Conservation (phyloP, 2,329 filamentous ascomycete genomes). For the Penicillium sp. region DNA sequence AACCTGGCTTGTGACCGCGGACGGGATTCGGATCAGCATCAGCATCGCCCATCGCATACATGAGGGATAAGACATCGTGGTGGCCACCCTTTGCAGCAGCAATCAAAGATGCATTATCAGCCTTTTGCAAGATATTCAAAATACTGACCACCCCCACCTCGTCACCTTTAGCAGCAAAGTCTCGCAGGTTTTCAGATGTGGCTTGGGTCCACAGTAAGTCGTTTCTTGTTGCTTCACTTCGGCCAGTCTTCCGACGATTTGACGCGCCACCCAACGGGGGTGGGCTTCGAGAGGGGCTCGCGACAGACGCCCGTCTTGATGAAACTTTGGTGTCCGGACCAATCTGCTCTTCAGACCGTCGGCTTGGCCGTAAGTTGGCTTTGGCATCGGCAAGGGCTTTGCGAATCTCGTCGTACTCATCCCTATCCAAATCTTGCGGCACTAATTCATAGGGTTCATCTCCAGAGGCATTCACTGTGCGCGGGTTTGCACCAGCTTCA, state of each 20-base stretch:
- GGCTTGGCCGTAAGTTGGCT: conserved; percentile 55
- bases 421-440: conserved; percentile 68
- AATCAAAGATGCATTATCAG: conserved; percentile 84
- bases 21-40: conserved; percentile 73
- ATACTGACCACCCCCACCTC: conserved; percentile 55
- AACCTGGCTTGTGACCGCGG: conserved; percentile 63
- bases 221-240: conserved; percentile 55
- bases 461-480: conserved; percentile 87
- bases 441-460: conserved; percentile 89
- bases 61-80: conserved; percentile 79
- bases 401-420: conserved; percentile 75
- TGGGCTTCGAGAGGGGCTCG: conserved; percentile 50
- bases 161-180: conserved; percentile 55
- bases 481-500: conserved; percentile 85
- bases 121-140: conserved; percentile 56
- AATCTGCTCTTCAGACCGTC: conserved; percentile 48
- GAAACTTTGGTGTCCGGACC: conserved; percentile 41
- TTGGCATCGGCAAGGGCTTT: conserved; percentile 68
- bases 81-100: conserved; percentile 92
- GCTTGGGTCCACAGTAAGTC: conserved; percentile 56
- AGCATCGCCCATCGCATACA: conserved; percentile 69
- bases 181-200: conserved; percentile 54
- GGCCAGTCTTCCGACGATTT: conserved; percentile 49
- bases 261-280: conserved; percentile 37
- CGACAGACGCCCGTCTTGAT: conserved; percentile 48